Base-by-base conservation (phyloP, 139 green algal species). In the Gonium pectorale region DNA sequence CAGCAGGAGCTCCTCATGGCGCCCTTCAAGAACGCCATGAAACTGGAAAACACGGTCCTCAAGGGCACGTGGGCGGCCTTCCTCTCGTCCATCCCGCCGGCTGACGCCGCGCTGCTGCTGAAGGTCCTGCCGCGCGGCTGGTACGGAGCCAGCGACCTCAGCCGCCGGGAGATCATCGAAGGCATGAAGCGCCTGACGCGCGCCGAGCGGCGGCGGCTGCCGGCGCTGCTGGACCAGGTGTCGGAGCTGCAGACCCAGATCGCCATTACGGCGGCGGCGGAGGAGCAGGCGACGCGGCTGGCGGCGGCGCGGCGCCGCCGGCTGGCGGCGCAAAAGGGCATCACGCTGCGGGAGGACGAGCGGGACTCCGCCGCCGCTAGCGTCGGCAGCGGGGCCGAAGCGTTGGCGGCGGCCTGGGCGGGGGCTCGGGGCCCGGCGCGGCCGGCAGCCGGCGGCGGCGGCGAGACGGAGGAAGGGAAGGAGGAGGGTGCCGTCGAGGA, bases 281-380 rank as follows among this genome's bases (percentile, higher is more conserved):
- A 21, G 5, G 40, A 71, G 43, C 3, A 62, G 59, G 2, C 62
- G 0, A 13, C 43, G 27, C 75, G 75, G 9, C 5, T 60, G 3
- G 3, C 9, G 2, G n/a, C 41, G 15, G 11, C 7, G 0, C 75
- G 75, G 4, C 56, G 29, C 15, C 40, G n/a, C 22, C 75, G 75
- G 27, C 40, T 67, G 29, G 75, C 75, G 2, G 59, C 59, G 2
- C 75, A 82, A 41, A 82, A 72, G 43, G 75, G 75, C 13, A 59
- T 82, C 31, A 41, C 29, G 59, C 31, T 82, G 15, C 24, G 38
- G 26, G 43, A 35, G 8, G 37, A 21, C 38, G 37, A 44, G 19
- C 7, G 38, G 38, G 9, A 4, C 22, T 26, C 26, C 6, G 67
- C 7, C 41, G 41, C 2, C 9, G 43, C 26, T 17, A 31, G 66